Percentiles rank a stretch among this genome's conserved stretches.
Evolutionary conservation across 495 filamentous ascomycete genomes (phyloP).

Genomic region (Talaromyces adpressus): DNA sequence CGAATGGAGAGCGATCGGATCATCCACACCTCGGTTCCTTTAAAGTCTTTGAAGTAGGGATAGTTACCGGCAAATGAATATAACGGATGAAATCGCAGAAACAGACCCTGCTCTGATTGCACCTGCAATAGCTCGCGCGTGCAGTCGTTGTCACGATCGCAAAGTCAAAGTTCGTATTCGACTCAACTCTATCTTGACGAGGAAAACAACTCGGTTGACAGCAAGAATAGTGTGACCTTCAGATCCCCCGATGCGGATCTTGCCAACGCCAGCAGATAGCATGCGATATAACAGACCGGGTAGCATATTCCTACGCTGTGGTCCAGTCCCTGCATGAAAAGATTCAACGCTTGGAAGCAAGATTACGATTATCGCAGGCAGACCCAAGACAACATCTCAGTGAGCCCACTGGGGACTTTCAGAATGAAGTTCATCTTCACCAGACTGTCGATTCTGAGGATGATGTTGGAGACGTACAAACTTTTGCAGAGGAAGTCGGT

Average conservation of each 20-base stretch:
- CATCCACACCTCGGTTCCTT: too few relatives aligned
- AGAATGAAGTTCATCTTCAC: background rate
- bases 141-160: background rate
- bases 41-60: too few relatives aligned
- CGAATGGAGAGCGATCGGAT: background rate
- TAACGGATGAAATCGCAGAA: background rate
- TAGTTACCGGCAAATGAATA: background rate
- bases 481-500: background rate
- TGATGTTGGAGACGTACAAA: background rate
- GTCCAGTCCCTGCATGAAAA: background rate
- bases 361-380: background rate
- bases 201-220: background rate
- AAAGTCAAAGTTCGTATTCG: background rate
- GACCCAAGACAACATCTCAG: background rate
- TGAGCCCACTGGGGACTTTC: background rate
- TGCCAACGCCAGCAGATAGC: background rate
- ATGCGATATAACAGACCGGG: background rate
- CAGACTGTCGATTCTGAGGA: background rate
- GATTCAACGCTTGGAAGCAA: background rate
- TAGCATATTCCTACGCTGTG: background rate
- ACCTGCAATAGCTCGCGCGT: background rate
- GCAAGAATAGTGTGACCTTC: background rate
- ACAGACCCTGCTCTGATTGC: background rate
- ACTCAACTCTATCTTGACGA: background rate
- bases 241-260: background rate